These are phyloP conservation scores for Chlorella sp. DNA, from an alignment of 139 green algal genomes.

Conservation along the genomic window DNA sequence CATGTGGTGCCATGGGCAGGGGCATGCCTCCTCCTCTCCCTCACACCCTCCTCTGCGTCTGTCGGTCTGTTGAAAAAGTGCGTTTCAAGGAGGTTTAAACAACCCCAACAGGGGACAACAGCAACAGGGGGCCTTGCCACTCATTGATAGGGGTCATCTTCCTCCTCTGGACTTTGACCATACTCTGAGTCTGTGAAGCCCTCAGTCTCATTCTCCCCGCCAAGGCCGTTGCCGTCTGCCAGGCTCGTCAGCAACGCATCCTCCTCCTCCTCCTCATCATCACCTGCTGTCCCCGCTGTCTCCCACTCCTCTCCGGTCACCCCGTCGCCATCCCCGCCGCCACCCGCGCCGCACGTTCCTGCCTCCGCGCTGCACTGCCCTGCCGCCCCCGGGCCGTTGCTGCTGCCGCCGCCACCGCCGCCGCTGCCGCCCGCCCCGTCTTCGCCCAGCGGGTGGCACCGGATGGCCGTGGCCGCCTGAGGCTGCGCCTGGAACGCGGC, in stretches of 20 bases:
- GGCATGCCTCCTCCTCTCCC: background rate
- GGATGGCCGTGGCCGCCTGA: conserved; percentile 11
- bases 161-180: background rate
- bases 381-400: background rate
- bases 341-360: background rate
- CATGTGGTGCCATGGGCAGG: no score
- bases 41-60: background rate
- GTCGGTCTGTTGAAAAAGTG: background rate
- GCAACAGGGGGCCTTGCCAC: no score
- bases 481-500: conserved; percentile 53
- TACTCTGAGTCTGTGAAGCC: background rate
- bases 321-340: background rate
- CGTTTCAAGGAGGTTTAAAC: background rate
- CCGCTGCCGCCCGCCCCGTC: background rate
- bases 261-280: background rate
- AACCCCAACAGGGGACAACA: background rate
- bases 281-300: background rate
- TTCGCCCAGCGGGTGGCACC: conserved; percentile 22
- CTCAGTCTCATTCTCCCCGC: background rate
- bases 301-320: background rate
- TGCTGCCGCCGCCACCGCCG: background rate
- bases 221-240: background rate
- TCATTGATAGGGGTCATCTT: background rate
- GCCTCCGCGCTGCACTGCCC: background rate
- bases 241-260: background rate